Evolutionary conservation across 2,329 filamentous ascomycete genomes (phyloP), one percentile per base, ranked within the genome.

Genomic region (Fusarium sp.): DNA sequence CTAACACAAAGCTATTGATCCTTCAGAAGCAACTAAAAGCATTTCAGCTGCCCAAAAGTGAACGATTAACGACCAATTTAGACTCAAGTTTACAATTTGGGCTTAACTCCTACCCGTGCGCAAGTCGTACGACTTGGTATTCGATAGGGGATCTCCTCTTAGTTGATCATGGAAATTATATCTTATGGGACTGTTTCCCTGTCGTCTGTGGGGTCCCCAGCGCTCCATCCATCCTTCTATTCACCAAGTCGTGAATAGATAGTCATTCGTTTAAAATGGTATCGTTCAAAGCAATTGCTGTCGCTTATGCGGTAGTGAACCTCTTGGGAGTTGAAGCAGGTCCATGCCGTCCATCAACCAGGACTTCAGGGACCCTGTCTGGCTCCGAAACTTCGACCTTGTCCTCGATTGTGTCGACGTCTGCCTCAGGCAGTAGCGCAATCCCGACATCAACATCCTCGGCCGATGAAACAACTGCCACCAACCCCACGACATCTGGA

Each of bases 261-360:
- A 50, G 35, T 35, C 56, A 21, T n/a, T 60, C 57, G 8, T 58
- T 39, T 11, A 33, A 50, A 33, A 60, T 60, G 57, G 57, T 60
- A n/a, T 60, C 42, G 10, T 3, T 60, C 4, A 60, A 51, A n/a
- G 4, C 23, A 18, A 13, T 60, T 23, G 53, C n/a, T 2, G 42
- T 43, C n/a, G 53, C 20, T 18, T 58, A 58, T 60, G 57, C 23
- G 4, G 37, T 42, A 1, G 23, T 2, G 2, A 60, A 43, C n/a
- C 2, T 60, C 2, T 3, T 58, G 25, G 53, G 53, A 4, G 57
- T 58, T 2, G 21, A 60, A 1, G 57, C 57, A 10, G 36, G 57
- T 14, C 37, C 41, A 1, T 60, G 57, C 10, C 57, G 57, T 11
- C 57, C 57, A 4, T 37, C 23, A 15, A 58, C 9, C 25, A 41